Evolutionary conservation across 2,329 filamentous ascomycete genomes (phyloP).

Genomic region (Parastagonospora nodorum): DNA sequence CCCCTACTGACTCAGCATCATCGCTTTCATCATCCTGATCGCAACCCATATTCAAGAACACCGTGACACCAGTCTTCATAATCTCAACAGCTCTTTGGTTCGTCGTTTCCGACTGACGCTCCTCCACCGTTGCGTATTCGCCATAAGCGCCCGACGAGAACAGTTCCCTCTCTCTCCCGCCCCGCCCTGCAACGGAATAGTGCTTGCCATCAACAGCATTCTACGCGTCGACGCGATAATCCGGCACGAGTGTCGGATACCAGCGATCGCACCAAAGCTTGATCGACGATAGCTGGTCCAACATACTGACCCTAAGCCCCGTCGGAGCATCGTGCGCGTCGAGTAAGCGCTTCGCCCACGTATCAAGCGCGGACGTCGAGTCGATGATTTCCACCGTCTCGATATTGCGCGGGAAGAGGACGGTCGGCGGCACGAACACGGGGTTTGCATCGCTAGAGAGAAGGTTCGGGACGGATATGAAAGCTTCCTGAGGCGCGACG

Average conservation of each 20-base stretch:
- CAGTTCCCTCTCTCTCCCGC: not conserved
- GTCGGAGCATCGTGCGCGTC: not conserved
- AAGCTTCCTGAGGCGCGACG: not conserved
- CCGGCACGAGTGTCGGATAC: not conserved
- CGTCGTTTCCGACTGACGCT: not conserved
- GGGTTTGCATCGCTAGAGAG: too few relatives aligned
- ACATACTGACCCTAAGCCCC: not conserved
- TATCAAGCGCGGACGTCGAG: not conserved
- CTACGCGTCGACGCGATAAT: not conserved
- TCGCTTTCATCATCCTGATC: not conserved
- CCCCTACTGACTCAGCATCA: not conserved
- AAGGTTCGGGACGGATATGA: not conserved
- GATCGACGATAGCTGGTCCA: not conserved
- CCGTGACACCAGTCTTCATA: not conserved
- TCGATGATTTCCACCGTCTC: not conserved
- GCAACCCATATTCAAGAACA: not conserved
- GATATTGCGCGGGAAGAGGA: not conserved
- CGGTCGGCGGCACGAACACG: not conserved
- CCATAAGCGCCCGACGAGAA: not conserved
- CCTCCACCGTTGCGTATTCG: not conserved
- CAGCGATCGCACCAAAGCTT: not conserved
- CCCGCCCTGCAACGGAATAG: not conserved
- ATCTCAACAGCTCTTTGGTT: not conserved
- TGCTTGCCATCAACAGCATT: not conserved
- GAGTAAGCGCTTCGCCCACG: not conserved